phyloP scores from a whole-genome alignment of 2,329 filamentous ascomycete species.

The Venturia effusa region DNA sequence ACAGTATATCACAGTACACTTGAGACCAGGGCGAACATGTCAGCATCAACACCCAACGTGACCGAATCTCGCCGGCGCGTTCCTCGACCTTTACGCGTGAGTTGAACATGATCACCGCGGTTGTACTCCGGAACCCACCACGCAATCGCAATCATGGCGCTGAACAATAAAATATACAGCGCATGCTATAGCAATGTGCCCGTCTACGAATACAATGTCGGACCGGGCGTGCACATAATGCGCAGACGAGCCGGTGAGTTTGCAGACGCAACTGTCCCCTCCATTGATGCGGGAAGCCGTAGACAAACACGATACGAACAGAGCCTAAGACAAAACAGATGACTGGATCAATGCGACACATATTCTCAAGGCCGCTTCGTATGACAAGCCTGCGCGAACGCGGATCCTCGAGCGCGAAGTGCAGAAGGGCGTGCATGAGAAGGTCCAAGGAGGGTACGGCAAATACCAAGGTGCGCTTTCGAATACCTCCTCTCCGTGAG shows the following conservation, averaged over 20 bases:
- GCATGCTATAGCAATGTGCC: conserved; percentile 65
- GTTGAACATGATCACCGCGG: background rate
- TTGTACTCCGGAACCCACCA: background rate
- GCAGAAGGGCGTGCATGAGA: conserved; percentile 92
- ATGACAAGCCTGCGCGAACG: conserved; percentile 92
- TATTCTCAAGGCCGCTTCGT: conserved; percentile 91
- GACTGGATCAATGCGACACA: conserved; percentile 99
- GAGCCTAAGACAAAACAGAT: conserved; percentile 35
- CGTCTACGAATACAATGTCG: conserved; percentile 87
- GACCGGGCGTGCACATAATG: conserved; percentile 83
- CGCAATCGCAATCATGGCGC: conserved; percentile 1
- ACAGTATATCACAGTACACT: too few species aligned
- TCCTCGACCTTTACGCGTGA: background rate
- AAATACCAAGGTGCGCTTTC: conserved; percentile 75
- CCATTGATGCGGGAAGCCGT: background rate
- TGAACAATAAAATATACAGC: conserved; percentile 33
- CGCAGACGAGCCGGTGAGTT: conserved; percentile 53
- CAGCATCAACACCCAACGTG: background rate
- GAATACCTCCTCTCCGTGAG: background rate
- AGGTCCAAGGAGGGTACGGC: conserved; percentile 95
- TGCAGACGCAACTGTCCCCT: background rate
- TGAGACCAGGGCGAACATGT: background rate
- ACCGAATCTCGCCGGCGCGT: background rate
- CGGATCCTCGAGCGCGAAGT: conserved; percentile 93
- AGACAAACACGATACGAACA: background rate